Conservation (phyloP, 495 filamentous ascomycete genomes). For the Cenococcum geophilum region DNA sequence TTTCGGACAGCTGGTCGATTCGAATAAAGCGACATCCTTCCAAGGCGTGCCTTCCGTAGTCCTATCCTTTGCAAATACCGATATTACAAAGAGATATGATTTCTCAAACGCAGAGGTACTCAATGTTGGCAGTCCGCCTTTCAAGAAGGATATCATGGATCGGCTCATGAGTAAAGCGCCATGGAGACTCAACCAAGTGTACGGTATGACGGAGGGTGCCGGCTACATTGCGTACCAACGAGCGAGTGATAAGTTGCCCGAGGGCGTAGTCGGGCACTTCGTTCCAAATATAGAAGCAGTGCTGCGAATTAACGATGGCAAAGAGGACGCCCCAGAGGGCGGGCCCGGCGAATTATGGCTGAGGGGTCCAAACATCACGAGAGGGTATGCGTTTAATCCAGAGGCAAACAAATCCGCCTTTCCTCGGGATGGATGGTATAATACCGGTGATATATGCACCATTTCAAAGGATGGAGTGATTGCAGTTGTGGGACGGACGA, state of each 20-base stretch:
- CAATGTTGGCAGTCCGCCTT: slow-evolving; percentile 14
- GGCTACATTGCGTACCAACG: slow-evolving; percentile 18
- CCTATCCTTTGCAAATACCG: slow-evolving; percentile 17
- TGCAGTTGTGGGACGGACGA: slow-evolving; percentile 76
- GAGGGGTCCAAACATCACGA: slow-evolving; percentile 22
- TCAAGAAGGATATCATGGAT: slow-evolving; percentile 13
- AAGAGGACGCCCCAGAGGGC: slow-evolving; percentile 20
- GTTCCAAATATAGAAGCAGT: slow-evolving; percentile 12
- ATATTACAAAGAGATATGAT: slow-evolving; percentile 19
- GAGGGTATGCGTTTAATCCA: slow-evolving; percentile 15
- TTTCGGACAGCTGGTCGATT: slow-evolving; percentile 17
- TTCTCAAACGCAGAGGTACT: slow-evolving; percentile 14
- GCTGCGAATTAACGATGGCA: slow-evolving; percentile 10
- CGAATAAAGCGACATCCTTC: slow-evolving; percentile 15
- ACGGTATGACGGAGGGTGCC: slow-evolving; percentile 25
- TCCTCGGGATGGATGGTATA: slow-evolving; percentile 50
- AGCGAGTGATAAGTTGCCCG: not conserved
- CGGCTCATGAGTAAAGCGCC: slow-evolving; percentile 7
- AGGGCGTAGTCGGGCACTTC: slow-evolving; percentile 11
- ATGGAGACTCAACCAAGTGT: slow-evolving; percentile 14
- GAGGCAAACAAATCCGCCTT: slow-evolving; percentile 35
- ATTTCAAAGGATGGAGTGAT: slow-evolving; percentile 56
- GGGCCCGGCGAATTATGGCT: slow-evolving; percentile 24
- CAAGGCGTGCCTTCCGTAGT: slow-evolving; percentile 19
- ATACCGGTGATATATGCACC: slow-evolving; percentile 61